phyloP scores from a whole-genome alignment of 306 rosid species.

The Vicia faba region DNA sequence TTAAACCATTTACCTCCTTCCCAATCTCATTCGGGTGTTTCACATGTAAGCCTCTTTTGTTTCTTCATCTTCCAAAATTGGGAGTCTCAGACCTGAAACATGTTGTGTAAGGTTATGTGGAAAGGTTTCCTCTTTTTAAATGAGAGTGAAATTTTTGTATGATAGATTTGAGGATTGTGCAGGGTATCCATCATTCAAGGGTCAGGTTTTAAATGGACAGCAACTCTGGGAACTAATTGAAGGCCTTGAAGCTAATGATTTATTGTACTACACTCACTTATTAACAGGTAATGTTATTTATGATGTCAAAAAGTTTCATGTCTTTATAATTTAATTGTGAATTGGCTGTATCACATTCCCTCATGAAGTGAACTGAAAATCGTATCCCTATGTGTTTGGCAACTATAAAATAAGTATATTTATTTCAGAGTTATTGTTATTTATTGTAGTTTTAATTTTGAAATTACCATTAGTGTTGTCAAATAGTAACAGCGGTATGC shows the following conservation, averaged over 20 bases:
- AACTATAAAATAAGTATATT: not conserved
- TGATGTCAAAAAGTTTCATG: not conserved
- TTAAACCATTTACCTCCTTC: not conserved
- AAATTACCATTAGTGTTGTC: not conserved
- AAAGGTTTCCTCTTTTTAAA: constrained; percentile 35
- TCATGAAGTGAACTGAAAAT: not conserved
- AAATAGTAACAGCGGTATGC: not conserved
- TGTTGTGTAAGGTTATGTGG: constrained; percentile 53
- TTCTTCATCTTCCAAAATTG: constrained; percentile 34
- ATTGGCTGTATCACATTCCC: not conserved
- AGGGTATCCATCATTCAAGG: constrained; percentile 89
- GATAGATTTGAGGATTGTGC: constrained; percentile 44
- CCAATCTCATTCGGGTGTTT: constrained; percentile 27
- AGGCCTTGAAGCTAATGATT: constrained; percentile 77
- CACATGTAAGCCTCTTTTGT: constrained; percentile 70
- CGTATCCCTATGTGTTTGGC: not conserved
- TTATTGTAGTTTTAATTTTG: constrained; percentile 8
- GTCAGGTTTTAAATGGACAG: constrained; percentile 83
- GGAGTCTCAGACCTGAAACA: constrained; percentile 49
- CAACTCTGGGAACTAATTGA: constrained; percentile 72
- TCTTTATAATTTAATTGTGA: constrained; percentile 9
- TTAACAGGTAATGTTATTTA: constrained; percentile 57
- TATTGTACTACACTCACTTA: constrained; percentile 81
- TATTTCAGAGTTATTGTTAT: not conserved
- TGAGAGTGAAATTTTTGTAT: constrained; percentile 35